A percentile compares a stretch with the other conserved stretches of the same genome.
Conservation (phyloP, 1,284 basidiomycete species). For the Cerrena zonata region DNA sequence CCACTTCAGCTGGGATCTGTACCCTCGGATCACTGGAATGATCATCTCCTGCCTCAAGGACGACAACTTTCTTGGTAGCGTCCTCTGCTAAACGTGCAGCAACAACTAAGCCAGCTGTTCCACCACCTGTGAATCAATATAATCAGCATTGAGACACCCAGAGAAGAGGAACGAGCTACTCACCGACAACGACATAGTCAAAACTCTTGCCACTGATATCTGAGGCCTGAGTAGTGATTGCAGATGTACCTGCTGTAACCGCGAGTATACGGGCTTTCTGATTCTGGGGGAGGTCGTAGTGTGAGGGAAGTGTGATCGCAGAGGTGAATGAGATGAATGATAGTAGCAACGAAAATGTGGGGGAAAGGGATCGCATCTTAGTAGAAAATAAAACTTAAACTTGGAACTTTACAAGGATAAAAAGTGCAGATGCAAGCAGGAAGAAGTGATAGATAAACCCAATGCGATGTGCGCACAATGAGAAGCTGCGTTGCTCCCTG, state of each 20-base stretch:
- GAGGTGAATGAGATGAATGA: not conserved
- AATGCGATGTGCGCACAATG: too few relatives aligned
- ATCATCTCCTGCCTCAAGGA: constrained; percentile 23
- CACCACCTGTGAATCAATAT: constrained; percentile 11
- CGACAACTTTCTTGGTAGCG: constrained; percentile 16
- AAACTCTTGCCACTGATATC: constrained; percentile 6
- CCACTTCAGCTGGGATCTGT: constrained; percentile 18
- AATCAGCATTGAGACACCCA: too few relatives aligned
- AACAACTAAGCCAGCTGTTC: constrained; percentile 20
- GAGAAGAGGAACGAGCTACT: not conserved
- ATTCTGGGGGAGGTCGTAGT: not conserved
- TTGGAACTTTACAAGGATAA: too few relatives aligned
- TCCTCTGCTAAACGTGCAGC: constrained; percentile 22
- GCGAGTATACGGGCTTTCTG: not conserved
- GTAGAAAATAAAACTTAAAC: too few relatives aligned
- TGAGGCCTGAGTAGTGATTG: not conserved
- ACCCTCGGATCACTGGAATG: constrained; percentile 9
- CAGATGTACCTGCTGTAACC: not conserved
- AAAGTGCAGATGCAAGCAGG: too few relatives aligned
- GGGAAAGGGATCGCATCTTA: too few relatives aligned
- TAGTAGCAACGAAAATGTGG: too few relatives aligned
- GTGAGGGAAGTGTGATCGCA: not conserved
- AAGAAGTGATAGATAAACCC: too few relatives aligned
- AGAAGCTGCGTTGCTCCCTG: too few relatives aligned
- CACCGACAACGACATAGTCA: constrained; percentile 8